Conservation (phyloP, 2,329 filamentous ascomycete species). For the Clarireedia hainanense region DNA sequence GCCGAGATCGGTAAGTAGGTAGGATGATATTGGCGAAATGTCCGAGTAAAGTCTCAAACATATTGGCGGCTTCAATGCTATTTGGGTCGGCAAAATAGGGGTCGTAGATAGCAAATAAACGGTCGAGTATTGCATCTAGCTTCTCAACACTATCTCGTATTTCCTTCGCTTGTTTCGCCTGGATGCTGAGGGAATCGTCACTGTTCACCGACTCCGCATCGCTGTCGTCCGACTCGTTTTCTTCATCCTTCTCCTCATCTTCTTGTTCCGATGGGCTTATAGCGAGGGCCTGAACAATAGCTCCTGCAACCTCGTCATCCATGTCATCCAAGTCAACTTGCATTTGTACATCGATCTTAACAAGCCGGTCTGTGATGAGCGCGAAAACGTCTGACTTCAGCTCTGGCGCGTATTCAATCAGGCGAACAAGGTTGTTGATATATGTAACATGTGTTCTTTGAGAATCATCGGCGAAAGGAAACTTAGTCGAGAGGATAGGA, state of each 20-base stretch:
- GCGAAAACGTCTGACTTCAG: constrained; percentile 74
- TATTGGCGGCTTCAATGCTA: constrained; percentile 59
- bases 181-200: constrained; percentile 60
- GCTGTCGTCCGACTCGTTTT: constrained; percentile 46
- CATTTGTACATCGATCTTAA: constrained; percentile 93
- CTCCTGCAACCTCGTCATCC: constrained; percentile 77
- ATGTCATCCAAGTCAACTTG: constrained; percentile 89
- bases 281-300: constrained; percentile 51
- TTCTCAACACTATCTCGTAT: constrained; percentile 81
- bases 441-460: constrained; percentile 80
- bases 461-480: constrained; percentile 70
- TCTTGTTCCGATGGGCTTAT: constrained; percentile 36
- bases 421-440: constrained; percentile 70
- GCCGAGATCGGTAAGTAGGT: constrained; percentile 82
- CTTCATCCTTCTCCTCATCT: constrained; percentile 44
- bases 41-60: constrained; percentile 70
- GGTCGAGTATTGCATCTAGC: constrained; percentile 82
- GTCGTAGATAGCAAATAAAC: constrained; percentile 77
- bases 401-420: constrained; percentile 71
- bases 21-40: constrained; percentile 86
- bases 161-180: constrained; percentile 55
- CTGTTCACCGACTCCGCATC: constrained; percentile 65
- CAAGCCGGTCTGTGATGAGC: constrained; percentile 74
- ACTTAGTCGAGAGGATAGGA: constrained; percentile 57
- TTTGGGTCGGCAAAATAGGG: constrained; percentile 63